Evolutionary conservation across 306 rosid species (phyloP).

Genomic region (Begonia fuchsioides): DNA sequence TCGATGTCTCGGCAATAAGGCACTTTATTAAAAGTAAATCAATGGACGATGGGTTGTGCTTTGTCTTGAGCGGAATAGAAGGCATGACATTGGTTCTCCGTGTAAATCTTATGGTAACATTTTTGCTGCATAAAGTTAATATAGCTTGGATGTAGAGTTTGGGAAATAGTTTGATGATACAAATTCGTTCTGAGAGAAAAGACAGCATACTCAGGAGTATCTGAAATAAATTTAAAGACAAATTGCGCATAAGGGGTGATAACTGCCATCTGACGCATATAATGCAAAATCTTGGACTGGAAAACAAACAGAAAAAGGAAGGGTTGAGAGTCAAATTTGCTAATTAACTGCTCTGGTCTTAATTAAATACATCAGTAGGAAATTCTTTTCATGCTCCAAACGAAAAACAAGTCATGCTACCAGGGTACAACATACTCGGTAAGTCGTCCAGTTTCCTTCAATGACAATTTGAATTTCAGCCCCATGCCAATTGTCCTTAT

Average conservation of each 20-base stretch:
- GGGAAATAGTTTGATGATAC: no score
- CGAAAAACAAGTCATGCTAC: background rate
- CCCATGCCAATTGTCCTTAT: constrained; percentile 63
- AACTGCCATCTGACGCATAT: constrained; percentile 91
- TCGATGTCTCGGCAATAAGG: constrained; percentile 70
- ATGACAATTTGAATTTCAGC: constrained; percentile 98
- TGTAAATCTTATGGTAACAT: constrained; percentile 64
- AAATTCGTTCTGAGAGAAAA: constrained; percentile 5
- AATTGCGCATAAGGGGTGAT: constrained; percentile 65
- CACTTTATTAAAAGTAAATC: constrained; percentile 81
- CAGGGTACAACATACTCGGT: constrained; percentile 43
- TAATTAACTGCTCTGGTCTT: background rate
- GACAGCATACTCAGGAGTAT: constrained; percentile 54
- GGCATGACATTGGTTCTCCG: constrained; percentile 99
- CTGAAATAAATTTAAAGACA: constrained; percentile 71
- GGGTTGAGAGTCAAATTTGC: background rate
- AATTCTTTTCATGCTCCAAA: background rate
- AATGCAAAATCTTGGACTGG: constrained; percentile 92
- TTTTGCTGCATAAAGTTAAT: constrained; percentile 47
- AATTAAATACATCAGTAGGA: background rate
- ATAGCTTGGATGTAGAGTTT: no score
- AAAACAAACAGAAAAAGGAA: constrained; percentile 18
- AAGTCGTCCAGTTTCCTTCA: constrained; percentile 97
- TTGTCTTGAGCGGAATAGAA: constrained; percentile 81
- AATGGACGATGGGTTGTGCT: constrained; percentile 91